Evolutionary conservation across 1,139 yeast genomes (phyloP).

Genomic region (Nakaseomyces sp.): DNA sequence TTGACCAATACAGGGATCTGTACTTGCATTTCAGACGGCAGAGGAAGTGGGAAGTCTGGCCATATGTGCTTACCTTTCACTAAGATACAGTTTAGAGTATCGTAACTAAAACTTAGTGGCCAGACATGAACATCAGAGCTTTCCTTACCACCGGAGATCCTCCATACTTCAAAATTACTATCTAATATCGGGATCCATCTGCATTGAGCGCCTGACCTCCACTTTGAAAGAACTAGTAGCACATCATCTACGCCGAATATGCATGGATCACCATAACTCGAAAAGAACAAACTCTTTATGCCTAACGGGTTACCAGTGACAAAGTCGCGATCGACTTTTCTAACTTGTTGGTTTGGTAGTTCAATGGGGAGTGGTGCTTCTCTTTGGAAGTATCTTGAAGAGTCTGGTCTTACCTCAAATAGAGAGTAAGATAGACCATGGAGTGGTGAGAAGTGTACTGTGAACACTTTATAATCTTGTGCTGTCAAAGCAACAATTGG

Average conservation of each 20-base stretch:
- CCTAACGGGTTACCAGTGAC: slow-evolving; percentile 26
- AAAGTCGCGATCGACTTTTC: slow-evolving; percentile 11
- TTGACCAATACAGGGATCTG: slow-evolving; percentile 47
- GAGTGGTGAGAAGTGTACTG: slow-evolving; percentile 24
- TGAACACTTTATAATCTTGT: slow-evolving; percentile 25
- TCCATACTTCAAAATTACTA: slow-evolving; percentile 43
- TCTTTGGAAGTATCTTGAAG: slow-evolving; percentile 31
- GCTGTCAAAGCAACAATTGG: slow-evolving; percentile 53
- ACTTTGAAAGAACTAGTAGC: slow-evolving; percentile 57
- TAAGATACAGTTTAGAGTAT: slow-evolving; percentile 63
- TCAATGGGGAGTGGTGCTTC: slow-evolving; percentile 26
- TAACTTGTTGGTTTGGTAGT: slow-evolving; percentile 14
- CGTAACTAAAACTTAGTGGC: slow-evolving; percentile 73
- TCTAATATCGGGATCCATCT: slow-evolving; percentile 86
- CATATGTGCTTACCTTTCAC: slow-evolving; percentile 50
- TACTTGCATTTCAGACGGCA: slow-evolving; percentile 70
- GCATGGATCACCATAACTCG: slow-evolving; percentile 82
- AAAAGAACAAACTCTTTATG: slow-evolving; percentile 68
- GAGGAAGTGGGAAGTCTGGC: slow-evolving; percentile 65
- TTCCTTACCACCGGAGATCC: slow-evolving; percentile 42
- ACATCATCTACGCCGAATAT: slow-evolving; percentile 71
- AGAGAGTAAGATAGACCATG: slow-evolving; percentile 27
- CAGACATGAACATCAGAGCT: slow-evolving; percentile 57
- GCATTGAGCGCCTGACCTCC: slow-evolving; percentile 73
- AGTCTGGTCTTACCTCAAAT: slow-evolving; percentile 23